Base-by-base conservation (phyloP, 2,329 filamentous ascomycete species). In the Thielaviopsis punctulata region DNA sequence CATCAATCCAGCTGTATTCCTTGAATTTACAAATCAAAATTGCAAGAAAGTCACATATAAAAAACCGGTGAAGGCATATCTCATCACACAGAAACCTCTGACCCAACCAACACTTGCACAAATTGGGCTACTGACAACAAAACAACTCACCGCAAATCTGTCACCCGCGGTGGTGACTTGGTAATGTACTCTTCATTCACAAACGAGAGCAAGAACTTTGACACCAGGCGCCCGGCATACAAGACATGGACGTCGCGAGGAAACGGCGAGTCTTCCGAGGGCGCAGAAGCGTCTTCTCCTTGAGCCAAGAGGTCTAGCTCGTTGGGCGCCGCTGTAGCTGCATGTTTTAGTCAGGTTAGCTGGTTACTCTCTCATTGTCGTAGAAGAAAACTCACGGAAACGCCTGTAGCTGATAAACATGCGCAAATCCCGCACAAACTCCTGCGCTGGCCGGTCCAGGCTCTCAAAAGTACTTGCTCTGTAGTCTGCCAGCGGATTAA, bases 151-250 rank as follows among this genome's bases (percentile, higher is more conserved):
- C 24, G 10, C 22, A 10, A 12, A 18, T 21, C 18, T 18, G 12
- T 36, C 5, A 22, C 48, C 25, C n/a, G 30, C 13, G 30, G 30
- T n/a, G 30, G 30, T 15, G 49, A 51, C 24, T 64, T 71, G 55
- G 74, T 73, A 18, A 75, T 68, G 54, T 66, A 66, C 58, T 65
- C 68, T 58, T 75, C 72, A 54, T 74, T 66, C 2, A 64, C 65
- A 58, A 79, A 79, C 0, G 73, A 77, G 21, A 77, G 63, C 52
- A 79, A 58, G 59, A 79, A 78, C 59, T 71, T 71, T 50, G 73
- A 66, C 51, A 73, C 63, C 47, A 79, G 64, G 12, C 73, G 69
- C 0, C 75, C 75, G 0, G 68, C 72, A 60, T 78, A 77, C 58
- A 74, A 66, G 36, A 69, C 62, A 15, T 70, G 66, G 15, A 73